A percentile compares a stretch with the other conserved stretches of the same genome.
These are phyloP conservation scores for Amanita fuliginea DNA, from an alignment of 768 basidiomycete species.

Conservation along the genomic window DNA sequence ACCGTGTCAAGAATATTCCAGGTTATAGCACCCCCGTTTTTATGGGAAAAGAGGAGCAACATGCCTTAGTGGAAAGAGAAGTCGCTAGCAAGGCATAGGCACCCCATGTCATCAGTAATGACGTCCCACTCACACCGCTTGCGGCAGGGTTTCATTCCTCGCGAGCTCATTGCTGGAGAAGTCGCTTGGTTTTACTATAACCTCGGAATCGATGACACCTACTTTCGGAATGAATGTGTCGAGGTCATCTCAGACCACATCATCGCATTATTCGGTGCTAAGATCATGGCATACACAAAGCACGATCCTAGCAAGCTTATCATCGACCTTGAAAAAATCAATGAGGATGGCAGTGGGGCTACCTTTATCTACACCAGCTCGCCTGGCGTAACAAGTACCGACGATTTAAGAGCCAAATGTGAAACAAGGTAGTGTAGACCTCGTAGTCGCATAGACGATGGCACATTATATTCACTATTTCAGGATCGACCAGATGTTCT, in stretches of 20 bases:
- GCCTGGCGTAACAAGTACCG: slow-evolving; percentile 70
- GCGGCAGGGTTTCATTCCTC: slow-evolving; percentile 82
- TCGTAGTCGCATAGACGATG: not conserved
- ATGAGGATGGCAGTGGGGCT: slow-evolving; percentile 70
- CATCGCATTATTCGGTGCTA: slow-evolving; percentile 92
- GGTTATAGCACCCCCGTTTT: slow-evolving; percentile 93
- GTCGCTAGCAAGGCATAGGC: slow-evolving; percentile 59
- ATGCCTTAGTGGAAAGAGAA: slow-evolving; percentile 63
- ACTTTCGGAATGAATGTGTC: slow-evolving; percentile 72
- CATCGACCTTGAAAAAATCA: slow-evolving; percentile 92
- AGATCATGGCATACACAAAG: slow-evolving; percentile 87
- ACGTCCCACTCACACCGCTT: slow-evolving; percentile 2
- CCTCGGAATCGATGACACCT: slow-evolving; percentile 85
- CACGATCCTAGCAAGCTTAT: slow-evolving; percentile 84
- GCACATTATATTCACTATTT: not conserved
- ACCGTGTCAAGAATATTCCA: slow-evolving; percentile 65
- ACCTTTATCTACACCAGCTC: slow-evolving; percentile 93
- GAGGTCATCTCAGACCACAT: slow-evolving; percentile 79
- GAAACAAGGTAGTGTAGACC: slow-evolving; percentile 57
- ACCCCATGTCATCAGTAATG: slow-evolving; percentile 7
- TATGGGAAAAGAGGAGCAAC: slow-evolving; percentile 85
- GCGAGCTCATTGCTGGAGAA: slow-evolving; percentile 76
- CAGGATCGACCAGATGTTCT: slow-evolving; percentile 88
- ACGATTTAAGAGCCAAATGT: slow-evolving; percentile 84
- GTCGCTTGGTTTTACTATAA: slow-evolving; percentile 94